A percentile compares a stretch with the other conserved stretches of the same genome.
Evolutionary conservation across 2,329 filamentous ascomycete genomes (phyloP).

Genomic region (Pochonia chlamydosporia): DNA sequence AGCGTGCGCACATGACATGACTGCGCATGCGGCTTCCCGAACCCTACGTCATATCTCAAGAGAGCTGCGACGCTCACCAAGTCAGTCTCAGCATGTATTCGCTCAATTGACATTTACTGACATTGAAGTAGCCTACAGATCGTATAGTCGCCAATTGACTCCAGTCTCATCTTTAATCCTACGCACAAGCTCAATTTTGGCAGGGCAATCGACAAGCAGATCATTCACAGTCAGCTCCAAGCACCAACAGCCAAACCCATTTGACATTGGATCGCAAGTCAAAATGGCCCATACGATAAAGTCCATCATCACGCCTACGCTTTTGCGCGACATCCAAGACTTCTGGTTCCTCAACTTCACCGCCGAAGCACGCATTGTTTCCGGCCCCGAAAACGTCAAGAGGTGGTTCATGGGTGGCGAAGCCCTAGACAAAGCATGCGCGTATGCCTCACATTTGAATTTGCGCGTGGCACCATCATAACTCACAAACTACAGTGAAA

Average conservation of each 20-base stretch:
- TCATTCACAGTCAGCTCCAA: neutral
- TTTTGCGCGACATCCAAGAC: slow-evolving; percentile 24
- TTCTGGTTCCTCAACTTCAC: slow-evolving; percentile 34
- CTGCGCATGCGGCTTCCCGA: neutral
- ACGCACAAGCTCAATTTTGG: neutral
- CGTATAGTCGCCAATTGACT: neutral
- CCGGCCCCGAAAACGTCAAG: slow-evolving; percentile 17
- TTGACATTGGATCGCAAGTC: slow-evolving; percentile 1
- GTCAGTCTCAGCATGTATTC: neutral
- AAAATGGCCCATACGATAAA: slow-evolving; percentile 10
- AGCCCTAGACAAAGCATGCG: slow-evolving; percentile 29
- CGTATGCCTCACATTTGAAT: slow-evolving; percentile 25
- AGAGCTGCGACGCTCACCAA: neutral
- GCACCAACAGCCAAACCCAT: neutral
- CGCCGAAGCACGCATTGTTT: slow-evolving; percentile 19
- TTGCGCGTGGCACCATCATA: too few relatives aligned
- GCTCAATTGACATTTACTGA: neutral
- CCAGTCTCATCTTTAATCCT: neutral
- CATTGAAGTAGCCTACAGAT: neutral
- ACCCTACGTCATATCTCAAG: neutral
- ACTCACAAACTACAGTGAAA: slow-evolving; percentile 15
- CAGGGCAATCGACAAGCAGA: neutral
- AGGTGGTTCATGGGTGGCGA: slow-evolving; percentile 30
- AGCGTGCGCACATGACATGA: neutral
- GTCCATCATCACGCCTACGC: slow-evolving; percentile 18